Evolutionary conservation across 176 grass and related monocot species (phyloP).

Genomic region (Aegilops umbellulata): DNA sequence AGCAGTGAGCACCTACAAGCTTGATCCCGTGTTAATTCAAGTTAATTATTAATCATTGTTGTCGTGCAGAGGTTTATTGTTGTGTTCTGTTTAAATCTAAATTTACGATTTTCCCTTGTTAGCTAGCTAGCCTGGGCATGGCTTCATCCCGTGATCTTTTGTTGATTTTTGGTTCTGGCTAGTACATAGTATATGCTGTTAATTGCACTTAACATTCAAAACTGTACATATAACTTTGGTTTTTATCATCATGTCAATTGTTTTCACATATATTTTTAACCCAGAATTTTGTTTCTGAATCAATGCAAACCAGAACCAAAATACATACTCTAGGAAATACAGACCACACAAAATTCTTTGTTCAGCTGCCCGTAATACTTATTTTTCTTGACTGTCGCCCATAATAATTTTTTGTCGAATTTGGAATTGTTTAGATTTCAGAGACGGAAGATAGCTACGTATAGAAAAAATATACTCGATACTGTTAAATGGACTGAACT

Average conservation of each 20-base stretch:
- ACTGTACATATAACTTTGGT: background rate
- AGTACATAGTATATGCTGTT: background rate
- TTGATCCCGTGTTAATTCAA: background rate
- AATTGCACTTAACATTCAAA: background rate
- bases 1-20: conserved; percentile 1
- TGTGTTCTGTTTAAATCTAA: background rate
- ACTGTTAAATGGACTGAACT: background rate
- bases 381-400: no score
- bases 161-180: background rate
- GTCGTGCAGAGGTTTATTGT: background rate
- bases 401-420: background rate
- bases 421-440: background rate
- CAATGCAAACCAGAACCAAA: background rate
- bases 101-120: background rate
- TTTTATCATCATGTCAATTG: background rate
- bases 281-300: background rate
- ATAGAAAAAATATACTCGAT: background rate
- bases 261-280: background rate
- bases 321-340: background rate
- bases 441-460: background rate
- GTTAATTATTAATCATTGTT: background rate
- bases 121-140: background rate
- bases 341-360: background rate
- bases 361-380: background rate
- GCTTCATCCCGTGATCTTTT: background rate